Base-by-base conservation (phyloP, 331 rosid genomes). In the Ulmus americana region DNA sequence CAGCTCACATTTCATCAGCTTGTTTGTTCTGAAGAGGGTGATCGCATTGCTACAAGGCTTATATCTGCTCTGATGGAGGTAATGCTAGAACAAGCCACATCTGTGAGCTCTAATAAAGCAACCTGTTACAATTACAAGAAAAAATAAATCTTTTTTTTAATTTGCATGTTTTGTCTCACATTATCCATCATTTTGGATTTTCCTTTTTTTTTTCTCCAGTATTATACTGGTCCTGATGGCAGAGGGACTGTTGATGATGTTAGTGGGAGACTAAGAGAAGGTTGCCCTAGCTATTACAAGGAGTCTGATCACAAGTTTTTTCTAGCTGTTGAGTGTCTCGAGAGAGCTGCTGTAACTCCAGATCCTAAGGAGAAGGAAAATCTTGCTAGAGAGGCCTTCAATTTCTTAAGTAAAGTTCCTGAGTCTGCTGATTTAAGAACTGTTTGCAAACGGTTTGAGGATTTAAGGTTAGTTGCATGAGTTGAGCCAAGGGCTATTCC, bases 261-360 rank as follows among this genome's bases (percentile, higher is more conserved):
- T 67, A 94, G 99, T 74, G 82, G 86, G 76, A 85, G 85, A 78
- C 63, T 89, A 71, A 80, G 96, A 68, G 97, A 94, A 62, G 99
- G 97, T 50, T 90, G 99, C 63, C 96, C 99, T 13, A 94, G 99
- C 82, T 94, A 79, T 84, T 94, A 83, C 73, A 94, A 94, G 84
- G 99, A 94, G 83, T 88, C 99, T 61, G 99, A 94, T 81, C 80
- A 94, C 85, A 85, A 83, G 75, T 94, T 94, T 79, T 94, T 94
- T 78, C 83, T 85, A 71, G 97, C 99, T 1, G 97, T 94, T 83
- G 99, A 94, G 73, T 84, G 88, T 62, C 85, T 94, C 55, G 99
- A 94, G 78, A 87, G 95, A 82, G 96, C 97, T 79, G 95, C 95
- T 71, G 79, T 81, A 59, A 77, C 86, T 76, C 69, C 82, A 67